phyloP scores from a whole-genome alignment of 2,329 filamentous ascomycete species.

The Xylaria sp. region DNA sequence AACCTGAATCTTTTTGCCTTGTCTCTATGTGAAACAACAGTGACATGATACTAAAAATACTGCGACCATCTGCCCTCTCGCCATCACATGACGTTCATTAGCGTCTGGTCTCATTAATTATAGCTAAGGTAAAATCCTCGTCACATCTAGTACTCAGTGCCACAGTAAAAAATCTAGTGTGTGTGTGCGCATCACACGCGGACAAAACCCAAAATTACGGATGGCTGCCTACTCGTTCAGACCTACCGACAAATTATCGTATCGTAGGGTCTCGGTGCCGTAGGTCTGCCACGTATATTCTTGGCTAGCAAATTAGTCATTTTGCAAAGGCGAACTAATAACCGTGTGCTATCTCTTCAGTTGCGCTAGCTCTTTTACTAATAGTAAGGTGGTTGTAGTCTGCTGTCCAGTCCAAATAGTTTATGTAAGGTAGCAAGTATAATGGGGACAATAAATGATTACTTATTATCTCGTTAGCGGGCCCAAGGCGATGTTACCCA shows the following conservation, averaged over 20 bases:
- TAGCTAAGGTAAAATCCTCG: too few relatives aligned
- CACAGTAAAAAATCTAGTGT: too few relatives aligned
- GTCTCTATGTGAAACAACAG: not conserved
- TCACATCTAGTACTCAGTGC: too few relatives aligned
- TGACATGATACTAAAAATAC: too few relatives aligned
- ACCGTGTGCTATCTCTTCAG: not conserved
- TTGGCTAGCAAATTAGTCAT: not conserved
- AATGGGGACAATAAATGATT: not conserved
- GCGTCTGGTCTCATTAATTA: too few relatives aligned
- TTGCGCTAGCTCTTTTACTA: not conserved
- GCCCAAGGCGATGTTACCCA: not conserved
- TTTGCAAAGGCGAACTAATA: not conserved
- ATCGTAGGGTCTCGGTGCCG: not conserved
- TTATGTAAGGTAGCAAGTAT: not conserved
- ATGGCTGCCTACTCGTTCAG: too few relatives aligned
- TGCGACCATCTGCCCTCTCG: too few relatives aligned
- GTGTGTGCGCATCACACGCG: too few relatives aligned
- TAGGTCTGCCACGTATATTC: slow-evolving; percentile 1
- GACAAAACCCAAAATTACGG: too few relatives aligned
- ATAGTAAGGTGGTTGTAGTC: not conserved
- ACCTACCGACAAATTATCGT: not conserved
- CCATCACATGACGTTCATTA: too few relatives aligned
- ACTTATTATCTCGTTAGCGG: not conserved
- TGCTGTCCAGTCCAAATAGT: not conserved
- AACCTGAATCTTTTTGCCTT: not conserved